A percentile compares a stretch with the other conserved stretches of the same genome.
phyloP scores from a whole-genome alignment of 1,139 yeast genomes.

The Pichia sp. region DNA sequence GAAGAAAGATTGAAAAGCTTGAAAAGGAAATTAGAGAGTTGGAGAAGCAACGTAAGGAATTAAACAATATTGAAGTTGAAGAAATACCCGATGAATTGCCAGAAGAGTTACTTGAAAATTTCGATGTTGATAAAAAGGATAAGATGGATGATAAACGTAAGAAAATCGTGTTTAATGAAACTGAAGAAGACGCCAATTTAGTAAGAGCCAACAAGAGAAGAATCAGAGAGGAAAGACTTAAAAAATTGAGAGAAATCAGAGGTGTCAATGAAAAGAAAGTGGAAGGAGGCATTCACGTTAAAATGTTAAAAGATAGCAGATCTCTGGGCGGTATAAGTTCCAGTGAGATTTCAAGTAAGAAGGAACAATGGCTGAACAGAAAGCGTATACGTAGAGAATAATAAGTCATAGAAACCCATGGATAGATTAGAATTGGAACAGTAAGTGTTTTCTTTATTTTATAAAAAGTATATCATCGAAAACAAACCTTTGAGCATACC shows the following conservation, averaged over 20 bases:
- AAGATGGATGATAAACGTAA: constrained; percentile 11
- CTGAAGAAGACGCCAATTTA: constrained; percentile 21
- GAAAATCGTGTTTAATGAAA: constrained; percentile 33
- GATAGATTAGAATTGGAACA: too few species aligned
- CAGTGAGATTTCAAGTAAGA: constrained; percentile 28
- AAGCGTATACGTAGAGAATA: constrained; percentile 32
- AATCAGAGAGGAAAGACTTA: constrained; percentile 32
- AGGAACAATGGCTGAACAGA: constrained; percentile 55
- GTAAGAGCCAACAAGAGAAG: constrained; percentile 29
- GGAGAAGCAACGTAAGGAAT: constrained; percentile 28
- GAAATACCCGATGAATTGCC: constrained; percentile 44
- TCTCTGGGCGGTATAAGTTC: background rate
- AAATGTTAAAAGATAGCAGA: constrained; percentile 4
- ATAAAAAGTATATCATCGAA: too few species aligned
- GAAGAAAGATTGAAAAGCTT: constrained; percentile 18
- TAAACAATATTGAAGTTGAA: constrained; percentile 18
- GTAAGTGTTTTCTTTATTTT: too few species aligned
- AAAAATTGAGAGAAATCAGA: constrained; percentile 33
- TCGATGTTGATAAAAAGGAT: constrained; percentile 12
- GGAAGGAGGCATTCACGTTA: constrained; percentile 39
- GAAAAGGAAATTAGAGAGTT: constrained; percentile 36
- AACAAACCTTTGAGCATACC: too few species aligned
- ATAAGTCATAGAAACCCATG: background rate
- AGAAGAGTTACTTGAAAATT: constrained; percentile 35
- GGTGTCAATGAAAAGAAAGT: constrained; percentile 35